phyloP scores from a whole-genome alignment of 1,139 yeast species.

The Yamadazyma trypodendri region DNA sequence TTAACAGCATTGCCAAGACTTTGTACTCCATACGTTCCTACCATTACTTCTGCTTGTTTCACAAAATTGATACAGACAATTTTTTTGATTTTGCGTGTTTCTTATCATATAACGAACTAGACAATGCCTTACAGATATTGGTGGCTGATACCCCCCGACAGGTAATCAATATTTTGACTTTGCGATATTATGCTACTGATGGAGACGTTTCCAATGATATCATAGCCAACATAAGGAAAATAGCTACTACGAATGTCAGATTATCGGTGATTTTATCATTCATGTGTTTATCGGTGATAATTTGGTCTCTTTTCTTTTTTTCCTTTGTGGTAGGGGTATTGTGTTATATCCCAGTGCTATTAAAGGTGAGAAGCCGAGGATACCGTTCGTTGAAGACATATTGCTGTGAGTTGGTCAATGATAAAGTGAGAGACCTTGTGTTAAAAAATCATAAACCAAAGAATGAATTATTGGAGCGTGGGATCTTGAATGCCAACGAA shows the following conservation, averaged over 20 bases:
- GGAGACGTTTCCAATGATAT: conserved; percentile 45
- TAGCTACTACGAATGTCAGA: conserved; percentile 59
- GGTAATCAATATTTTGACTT: conserved; percentile 73
- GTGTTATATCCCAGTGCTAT: conserved; percentile 54
- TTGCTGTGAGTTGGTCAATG: conserved; percentile 57
- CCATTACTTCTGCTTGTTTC: conserved; percentile 70
- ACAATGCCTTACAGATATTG: conserved; percentile 60
- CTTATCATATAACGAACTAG: conserved; percentile 64
- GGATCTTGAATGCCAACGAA: conserved; percentile 24
- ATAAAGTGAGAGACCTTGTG: conserved; percentile 52
- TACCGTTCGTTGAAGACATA: conserved; percentile 50
- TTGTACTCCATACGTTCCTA: conserved; percentile 57
- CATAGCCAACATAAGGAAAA: conserved; percentile 49
- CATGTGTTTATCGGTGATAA: conserved; percentile 72
- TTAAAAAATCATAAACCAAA: conserved; percentile 46
- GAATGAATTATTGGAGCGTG: conserved; percentile 33
- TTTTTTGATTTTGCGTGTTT: conserved; percentile 69
- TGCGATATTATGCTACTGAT: conserved; percentile 54
- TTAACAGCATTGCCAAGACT: conserved; percentile 62
- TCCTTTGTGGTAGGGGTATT: conserved; percentile 58
- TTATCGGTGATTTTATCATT: conserved; percentile 72
- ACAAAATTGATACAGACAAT: conserved; percentile 64
- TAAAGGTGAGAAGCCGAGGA: conserved; percentile 41
- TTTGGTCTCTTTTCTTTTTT: conserved; percentile 71
- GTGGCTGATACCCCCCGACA: conserved; percentile 91